These are phyloP conservation scores for Colletotrichum trifolii DNA, from an alignment of 2,329 filamentous ascomycete species.

Conservation along the genomic window DNA sequence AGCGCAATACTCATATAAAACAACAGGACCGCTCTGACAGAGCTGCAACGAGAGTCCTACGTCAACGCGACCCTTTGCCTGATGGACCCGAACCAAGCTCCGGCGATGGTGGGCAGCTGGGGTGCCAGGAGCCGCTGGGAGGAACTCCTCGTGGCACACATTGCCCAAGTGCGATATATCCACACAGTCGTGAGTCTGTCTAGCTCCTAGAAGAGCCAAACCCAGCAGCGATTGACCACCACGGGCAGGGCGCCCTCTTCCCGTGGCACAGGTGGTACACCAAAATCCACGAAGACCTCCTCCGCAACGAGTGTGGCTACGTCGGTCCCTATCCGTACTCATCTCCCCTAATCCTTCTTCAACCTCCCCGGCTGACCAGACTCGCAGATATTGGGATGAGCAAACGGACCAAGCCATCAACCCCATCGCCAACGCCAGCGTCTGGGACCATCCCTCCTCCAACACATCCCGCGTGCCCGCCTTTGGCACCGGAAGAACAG, in stretches of 20 bases:
- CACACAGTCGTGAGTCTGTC: constrained; percentile 4
- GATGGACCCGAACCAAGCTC: not conserved
- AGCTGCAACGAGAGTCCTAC: not conserved
- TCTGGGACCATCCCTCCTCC: constrained; percentile 3
- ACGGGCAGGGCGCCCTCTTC: constrained; percentile 5
- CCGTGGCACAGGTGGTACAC: constrained; percentile 47
- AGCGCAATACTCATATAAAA: not conserved
- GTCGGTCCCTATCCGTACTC: constrained; percentile 46
- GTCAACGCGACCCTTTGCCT: constrained; percentile 1
- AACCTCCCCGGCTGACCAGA: not conserved
- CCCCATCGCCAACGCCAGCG: constrained; percentile 9
- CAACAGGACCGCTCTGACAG: not conserved
- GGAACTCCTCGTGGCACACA: constrained; percentile 5
- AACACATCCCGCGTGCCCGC: not conserved
- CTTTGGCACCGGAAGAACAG: constrained; percentile 5
- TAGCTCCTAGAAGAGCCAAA: not conserved
- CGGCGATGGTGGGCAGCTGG: not conserved
- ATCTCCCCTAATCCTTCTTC: constrained; percentile 40
- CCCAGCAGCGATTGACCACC: not conserved
- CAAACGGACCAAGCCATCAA: constrained; percentile 1
- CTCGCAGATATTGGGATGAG: constrained; percentile 10
- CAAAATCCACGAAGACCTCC: constrained; percentile 44
- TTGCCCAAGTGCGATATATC: constrained; percentile 10
- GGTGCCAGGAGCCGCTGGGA: constrained; percentile 2
- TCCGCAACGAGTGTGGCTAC: constrained; percentile 46